Conservation (phyloP, 2,329 filamentous ascomycete genomes). For the Aureobasidium zeae region DNA sequence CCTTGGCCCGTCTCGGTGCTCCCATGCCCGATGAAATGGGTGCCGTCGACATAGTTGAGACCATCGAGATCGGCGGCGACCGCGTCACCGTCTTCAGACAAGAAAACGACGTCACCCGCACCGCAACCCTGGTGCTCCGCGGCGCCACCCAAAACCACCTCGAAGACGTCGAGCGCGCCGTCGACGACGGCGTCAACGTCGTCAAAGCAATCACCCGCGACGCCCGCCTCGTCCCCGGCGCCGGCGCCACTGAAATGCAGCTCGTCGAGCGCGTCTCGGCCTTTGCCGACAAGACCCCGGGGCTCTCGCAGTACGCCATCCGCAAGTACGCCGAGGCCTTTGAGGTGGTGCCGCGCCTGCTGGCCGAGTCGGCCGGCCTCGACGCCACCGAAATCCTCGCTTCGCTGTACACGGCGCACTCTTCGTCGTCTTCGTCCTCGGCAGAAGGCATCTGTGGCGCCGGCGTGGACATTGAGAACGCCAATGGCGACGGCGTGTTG, state of each 20-base stretch:
- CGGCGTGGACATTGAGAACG: slow-evolving; percentile 92
- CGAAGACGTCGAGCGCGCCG: slow-evolving; percentile 91
- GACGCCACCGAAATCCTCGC: slow-evolving; percentile 96
- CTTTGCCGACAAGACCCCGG: slow-evolving; percentile 84
- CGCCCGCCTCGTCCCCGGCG: slow-evolving; percentile 80
- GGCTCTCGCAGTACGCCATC: slow-evolving; percentile 90
- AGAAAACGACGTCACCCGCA: slow-evolving; percentile 84
- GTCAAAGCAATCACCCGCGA: slow-evolving; percentile 98
- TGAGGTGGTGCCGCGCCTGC: slow-evolving; percentile 86
- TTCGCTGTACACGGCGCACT: slow-evolving; percentile 81
- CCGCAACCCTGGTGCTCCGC: slow-evolving; percentile 85
- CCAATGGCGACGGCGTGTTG: slow-evolving; percentile 68
- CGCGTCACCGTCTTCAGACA: slow-evolving; percentile 97
- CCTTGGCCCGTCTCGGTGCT: slow-evolving; percentile 87
- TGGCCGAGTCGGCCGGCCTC: slow-evolving; percentile 89
- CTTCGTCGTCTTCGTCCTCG: slow-evolving; percentile 39
- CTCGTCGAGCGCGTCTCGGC: slow-evolving; percentile 85
- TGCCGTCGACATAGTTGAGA: slow-evolving; percentile 87
- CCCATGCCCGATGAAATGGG: slow-evolving; percentile 99
- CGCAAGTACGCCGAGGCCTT: slow-evolving; percentile 97
- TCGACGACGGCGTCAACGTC: slow-evolving; percentile 96
- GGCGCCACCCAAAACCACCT: slow-evolving; percentile 97
- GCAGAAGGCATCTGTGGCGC: slow-evolving; percentile 61
- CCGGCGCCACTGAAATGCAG: slow-evolving; percentile 89
- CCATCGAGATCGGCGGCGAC: slow-evolving; percentile 93